Base-by-base conservation (phyloP, 305 asterid species). In the Fraxinus sp. region DNA sequence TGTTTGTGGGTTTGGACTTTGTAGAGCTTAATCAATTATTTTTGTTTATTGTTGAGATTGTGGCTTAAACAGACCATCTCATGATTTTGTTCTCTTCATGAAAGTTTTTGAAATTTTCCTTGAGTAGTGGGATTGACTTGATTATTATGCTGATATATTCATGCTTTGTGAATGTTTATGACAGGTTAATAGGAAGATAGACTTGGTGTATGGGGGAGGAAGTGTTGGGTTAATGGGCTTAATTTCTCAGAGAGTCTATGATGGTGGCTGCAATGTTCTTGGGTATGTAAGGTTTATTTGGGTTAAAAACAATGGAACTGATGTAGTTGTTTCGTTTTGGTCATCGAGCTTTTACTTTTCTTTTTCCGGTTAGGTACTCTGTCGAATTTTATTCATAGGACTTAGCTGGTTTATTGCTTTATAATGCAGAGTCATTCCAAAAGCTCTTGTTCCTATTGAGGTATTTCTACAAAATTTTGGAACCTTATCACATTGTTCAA, bases 121-220 rank as follows among this genome's bases (percentile, higher is more conserved):
- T 86, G 57, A 26, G 2, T 71, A 18, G 18, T 68, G 64, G 77
- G 68, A 49, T 79, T 86, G 81, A 64, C 41, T 83, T 85, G 35
- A 18, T 22, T 35, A 80, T 77, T 22, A 64, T 78, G 80, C 32
- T 33, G 7, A 66, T 33, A 32, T 46, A 39, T 55, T 75, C 16
- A 24, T 24, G 57, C 64, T 73, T 33, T 83, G 18, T 78, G 76
- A 68, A 84, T 85, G 76, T 49, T 84, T 59, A 72, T 79, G 87
- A 88, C 89, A 97, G 99, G 98, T 95, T 86, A 84, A 81, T 82
- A 94, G 97, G 91, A 97, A 92, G 87, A 91, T 97, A 87, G 89
- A 92, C 86, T 88, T 96, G 91, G 98, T 96, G 30, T 96, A 96
- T 89, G 99, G 98, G 18, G 99, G 99, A 85, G 99, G 99, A 74